These are phyloP conservation scores for Claviceps arundinis DNA, from an alignment of 2,329 filamentous ascomycete genomes.

Conservation along the genomic window DNA sequence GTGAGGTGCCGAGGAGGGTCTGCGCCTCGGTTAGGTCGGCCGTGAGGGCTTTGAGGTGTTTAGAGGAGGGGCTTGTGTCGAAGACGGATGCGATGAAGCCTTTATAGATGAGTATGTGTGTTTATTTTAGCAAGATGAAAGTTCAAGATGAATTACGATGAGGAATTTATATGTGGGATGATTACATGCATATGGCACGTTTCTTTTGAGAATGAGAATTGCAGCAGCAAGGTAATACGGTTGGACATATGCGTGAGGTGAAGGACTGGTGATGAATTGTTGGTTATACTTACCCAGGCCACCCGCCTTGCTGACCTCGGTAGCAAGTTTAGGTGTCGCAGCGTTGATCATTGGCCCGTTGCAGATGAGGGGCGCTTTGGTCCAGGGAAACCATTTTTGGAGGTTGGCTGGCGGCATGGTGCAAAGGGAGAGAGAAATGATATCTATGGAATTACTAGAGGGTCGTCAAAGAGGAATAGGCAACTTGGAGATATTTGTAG, in stretches of 20 bases:
- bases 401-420: slow-evolving; percentile 15
- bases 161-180: too few relatives aligned
- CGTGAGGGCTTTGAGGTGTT: slow-evolving; percentile 20
- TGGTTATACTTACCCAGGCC: slow-evolving; percentile 19
- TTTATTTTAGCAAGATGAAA: too few relatives aligned
- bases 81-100: slow-evolving; percentile 22
- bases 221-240: too few relatives aligned
- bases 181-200: background rate
- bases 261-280: too few relatives aligned
- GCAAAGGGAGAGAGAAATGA: background rate
- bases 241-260: too few relatives aligned
- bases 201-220: background rate
- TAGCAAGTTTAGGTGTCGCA: slow-evolving; percentile 20
- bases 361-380: slow-evolving; percentile 17
- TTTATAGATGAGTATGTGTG: background rate
- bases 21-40: slow-evolving; percentile 18
- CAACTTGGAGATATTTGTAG: too few relatives aligned
- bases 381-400: slow-evolving; percentile 18
- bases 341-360: slow-evolving; percentile 25
- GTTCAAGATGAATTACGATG: too few relatives aligned
- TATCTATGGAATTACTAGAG: too few relatives aligned
- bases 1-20: slow-evolving; percentile 12
- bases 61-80: slow-evolving; percentile 17
- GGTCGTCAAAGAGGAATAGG: too few relatives aligned
- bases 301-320: slow-evolving; percentile 24